Evolutionary conservation across 257 asterid genomes (phyloP).

Genomic region (Gynochthodes officinalis): DNA sequence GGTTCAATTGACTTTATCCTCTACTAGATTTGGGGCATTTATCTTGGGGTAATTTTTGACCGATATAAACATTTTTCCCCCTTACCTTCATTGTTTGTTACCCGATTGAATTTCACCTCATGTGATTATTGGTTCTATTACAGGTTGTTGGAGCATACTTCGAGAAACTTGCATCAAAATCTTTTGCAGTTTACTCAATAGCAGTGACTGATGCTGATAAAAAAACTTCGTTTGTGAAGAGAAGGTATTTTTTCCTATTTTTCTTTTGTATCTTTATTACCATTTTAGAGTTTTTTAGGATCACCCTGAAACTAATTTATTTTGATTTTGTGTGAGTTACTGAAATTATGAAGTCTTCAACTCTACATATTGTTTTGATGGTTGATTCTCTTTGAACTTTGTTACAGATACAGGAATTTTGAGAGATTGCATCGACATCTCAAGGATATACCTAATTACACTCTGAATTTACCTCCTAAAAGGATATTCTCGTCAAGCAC

Average conservation of each 20-base stretch:
- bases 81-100: constrained; percentile 10
- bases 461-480: constrained; percentile 94
- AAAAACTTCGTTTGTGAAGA: constrained; percentile 88
- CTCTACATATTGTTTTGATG: neutral
- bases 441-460: constrained; percentile 90
- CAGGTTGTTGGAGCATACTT: constrained; percentile 97
- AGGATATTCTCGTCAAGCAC: constrained; percentile 98
- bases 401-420: constrained; percentile 81
- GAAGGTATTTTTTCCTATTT: constrained; percentile 53
- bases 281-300: neutral
- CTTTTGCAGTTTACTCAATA: constrained; percentile 94
- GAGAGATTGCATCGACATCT: constrained; percentile 96
- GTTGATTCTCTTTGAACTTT: constrained; percentile 19
- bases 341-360: neutral
- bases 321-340: neutral
- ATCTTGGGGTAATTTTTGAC: constrained; percentile 5
- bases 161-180: constrained; percentile 86
- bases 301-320: neutral
- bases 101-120: constrained; percentile 17
- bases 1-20: constrained; percentile 23
- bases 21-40: constrained; percentile 1
- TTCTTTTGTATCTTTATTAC: neutral
- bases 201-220: constrained; percentile 78
- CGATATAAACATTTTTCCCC: neutral
- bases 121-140: constrained; percentile 27